Percentiles rank a stretch among this genome's conserved stretches.
phyloP scores from a whole-genome alignment of 2,329 filamentous ascomycete species.

The Verticillium alfalfae region DNA sequence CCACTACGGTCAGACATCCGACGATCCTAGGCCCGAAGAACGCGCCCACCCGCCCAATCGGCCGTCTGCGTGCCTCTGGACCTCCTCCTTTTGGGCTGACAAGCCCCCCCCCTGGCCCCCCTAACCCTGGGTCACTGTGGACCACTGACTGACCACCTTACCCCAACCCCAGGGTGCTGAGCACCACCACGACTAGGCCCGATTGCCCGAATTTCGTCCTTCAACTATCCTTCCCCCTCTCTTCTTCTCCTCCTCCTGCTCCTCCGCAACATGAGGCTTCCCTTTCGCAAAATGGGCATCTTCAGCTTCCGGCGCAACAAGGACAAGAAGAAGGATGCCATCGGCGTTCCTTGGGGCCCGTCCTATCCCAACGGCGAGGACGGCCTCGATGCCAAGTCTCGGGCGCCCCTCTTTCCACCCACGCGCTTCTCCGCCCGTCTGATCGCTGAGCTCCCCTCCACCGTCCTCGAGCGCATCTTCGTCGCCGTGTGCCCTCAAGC shows the following conservation, averaged over 20 bases:
- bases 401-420: constrained; percentile 22
- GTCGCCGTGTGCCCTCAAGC: constrained; percentile 78
- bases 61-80: background rate
- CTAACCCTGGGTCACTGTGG: background rate
- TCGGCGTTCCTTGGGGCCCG: background rate
- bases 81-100: background rate
- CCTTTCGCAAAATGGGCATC: constrained; percentile 8
- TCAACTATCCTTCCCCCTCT: background rate
- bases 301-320: constrained; percentile 11
- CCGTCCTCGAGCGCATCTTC: constrained; percentile 75
- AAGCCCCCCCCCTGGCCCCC: background rate
- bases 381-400: background rate
- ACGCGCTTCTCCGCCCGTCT: constrained; percentile 32
- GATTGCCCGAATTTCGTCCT: background rate
- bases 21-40: background rate
- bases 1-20: background rate
- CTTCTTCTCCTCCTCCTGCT: background rate
- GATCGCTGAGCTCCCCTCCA: constrained; percentile 54
- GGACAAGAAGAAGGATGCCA: constrained; percentile 9
- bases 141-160: background rate
- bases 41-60: background rate
- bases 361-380: background rate
- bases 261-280: constrained; percentile 7
- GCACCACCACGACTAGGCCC: background rate
- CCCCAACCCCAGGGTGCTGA: background rate